Base-by-base conservation (phyloP, 139 green algal genomes). In the Dunaliella sp. region DNA sequence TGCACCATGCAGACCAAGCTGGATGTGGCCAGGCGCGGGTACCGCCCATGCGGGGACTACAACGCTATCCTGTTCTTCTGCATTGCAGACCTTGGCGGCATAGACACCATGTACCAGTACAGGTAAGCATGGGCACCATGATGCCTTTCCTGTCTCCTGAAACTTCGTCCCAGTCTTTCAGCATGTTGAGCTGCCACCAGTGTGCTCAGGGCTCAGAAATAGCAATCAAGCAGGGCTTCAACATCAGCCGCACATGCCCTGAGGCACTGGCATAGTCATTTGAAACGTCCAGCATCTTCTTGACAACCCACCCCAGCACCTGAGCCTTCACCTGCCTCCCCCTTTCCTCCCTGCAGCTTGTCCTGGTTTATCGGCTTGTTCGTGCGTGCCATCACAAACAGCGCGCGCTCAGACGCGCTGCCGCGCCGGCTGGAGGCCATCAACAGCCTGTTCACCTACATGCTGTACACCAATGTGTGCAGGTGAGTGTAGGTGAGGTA, bases 401-500 rank as follows among this genome's bases (percentile, higher is more conserved):
- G 79, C 36, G 36, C 36, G n/a, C 58, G 82, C 65, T 78, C 75
- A 31, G 75, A 86, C 0, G 80, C 86, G 58, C 83, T 92, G 57
- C 57, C n/a, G 0, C 65, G 59, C 35, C 88, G 95, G 3, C 89
- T 97, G 0, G 81, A 36, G 21, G 89, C 86, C 77, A 92, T 98
- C 36, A 95, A 96, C 85, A 79, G 93, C 12, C 88, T 92, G 83
- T 97, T 98, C 92, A 96, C 93, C 12, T 93, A 92, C 77, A 86
- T 82, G 21, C 85, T 96, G 72, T 98, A 97, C 88, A 75, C 89
- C 81, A 96, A 96, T 83, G 88, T 97, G 28, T 96, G 93, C 88
- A 75, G 85, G 85, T 90, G 38, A 3, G 87, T 16, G 21, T 74
- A 74, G 21, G 24, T 74, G 58, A 74, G 21, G 58, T 21, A 24